Evolutionary conservation across 2,329 filamentous ascomycete species (phyloP), one percentile per base, ranked within the genome.

Genomic region (Beauveria bassiana): DNA sequence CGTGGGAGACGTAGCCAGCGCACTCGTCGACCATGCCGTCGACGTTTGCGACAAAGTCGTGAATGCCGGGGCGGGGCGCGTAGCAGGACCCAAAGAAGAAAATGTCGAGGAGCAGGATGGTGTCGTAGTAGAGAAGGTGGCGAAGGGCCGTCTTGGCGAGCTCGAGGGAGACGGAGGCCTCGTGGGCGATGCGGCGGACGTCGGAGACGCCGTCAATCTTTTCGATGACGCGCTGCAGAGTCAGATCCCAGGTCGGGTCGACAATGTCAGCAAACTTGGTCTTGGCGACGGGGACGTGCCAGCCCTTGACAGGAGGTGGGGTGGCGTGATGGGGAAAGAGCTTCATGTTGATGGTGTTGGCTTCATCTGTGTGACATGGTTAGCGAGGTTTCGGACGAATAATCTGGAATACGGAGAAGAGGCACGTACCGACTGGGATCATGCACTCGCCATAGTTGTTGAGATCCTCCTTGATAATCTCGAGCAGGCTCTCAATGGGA

Each of bases 361-460:
- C 87, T 67, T 96, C 91, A 73, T 96, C 92, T 92, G 60, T 20
- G 38, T 34, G 24, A 57, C 12, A 12, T 38, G 54, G 38, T 59
- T 3, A 51, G 47, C 9, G 18, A 26, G n/a, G 1, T 16, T 24
- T 6, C 14, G 38, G 20, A 28, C 0, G 7, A 7, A 22, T 12
- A 12, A 42, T 46, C 40, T 43, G 46, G 28, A 5, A 26, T 14
- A 38, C 40, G 24, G 22, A 31, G 16, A 12, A 54, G 22, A 59
- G 12, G 34, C 57, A 78, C 84, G 65, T 77, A 93, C 90, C 90
- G 65, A 97, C 93, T 0, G 93, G 93, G 69, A 97, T 96, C 93
- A 96, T 96, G 80, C 93, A 96, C 77, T 99, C 95, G 70, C 91
- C 93, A 70, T 97, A 99, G 69, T 96, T 96, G 71, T 98, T 97